Conservation (phyloP, 2,329 filamentous ascomycete species). For the Rosellinia necatrix region DNA sequence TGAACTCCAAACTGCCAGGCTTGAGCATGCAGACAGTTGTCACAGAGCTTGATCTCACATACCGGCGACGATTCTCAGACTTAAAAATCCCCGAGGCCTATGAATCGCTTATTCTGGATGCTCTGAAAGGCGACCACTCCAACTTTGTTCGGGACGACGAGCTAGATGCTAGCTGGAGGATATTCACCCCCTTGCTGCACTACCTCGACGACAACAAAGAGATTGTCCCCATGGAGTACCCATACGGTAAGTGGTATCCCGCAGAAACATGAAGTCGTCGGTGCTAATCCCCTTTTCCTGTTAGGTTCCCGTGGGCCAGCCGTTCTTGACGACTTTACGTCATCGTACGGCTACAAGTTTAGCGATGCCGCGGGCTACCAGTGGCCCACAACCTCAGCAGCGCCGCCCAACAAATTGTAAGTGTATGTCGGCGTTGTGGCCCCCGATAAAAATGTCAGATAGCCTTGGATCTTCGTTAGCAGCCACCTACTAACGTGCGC, state of each 20-base stretch:
- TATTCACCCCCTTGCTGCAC: constrained; percentile 96
- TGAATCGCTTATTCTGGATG: constrained; percentile 95
- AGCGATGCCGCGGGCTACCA: constrained; percentile 95
- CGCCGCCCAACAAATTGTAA: constrained; percentile 79
- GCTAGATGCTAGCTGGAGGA: constrained; percentile 96
- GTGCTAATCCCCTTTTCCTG: constrained; percentile 6
- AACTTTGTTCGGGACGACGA: constrained; percentile 99
- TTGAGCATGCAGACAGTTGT: constrained; percentile 99
- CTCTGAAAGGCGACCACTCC: constrained; percentile 97
- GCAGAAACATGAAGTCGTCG: background rate
- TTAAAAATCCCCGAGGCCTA: constrained; percentile 99
- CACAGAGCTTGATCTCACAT: constrained; percentile 97
- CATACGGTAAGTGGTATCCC: constrained; percentile 74
- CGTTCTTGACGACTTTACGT: constrained; percentile 96
- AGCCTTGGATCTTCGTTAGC: constrained; percentile 25
- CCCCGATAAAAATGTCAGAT: constrained; percentile 35
- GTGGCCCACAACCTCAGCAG: constrained; percentile 80
- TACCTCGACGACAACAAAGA: constrained; percentile 99
- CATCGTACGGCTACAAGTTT: constrained; percentile 98
- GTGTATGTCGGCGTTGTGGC: constrained; percentile 41
- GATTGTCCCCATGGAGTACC: constrained; percentile 99
- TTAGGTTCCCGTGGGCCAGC: constrained; percentile 93
- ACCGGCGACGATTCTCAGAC: constrained; percentile 97
- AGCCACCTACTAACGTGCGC: constrained; percentile 27
- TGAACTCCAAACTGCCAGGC: constrained; percentile 99